Percentiles rank a stretch among this genome's conserved stretches.
phyloP scores from a whole-genome alignment of 371 early-diverging fungal species.

The Syncephalastrum contaminatum region DNA sequence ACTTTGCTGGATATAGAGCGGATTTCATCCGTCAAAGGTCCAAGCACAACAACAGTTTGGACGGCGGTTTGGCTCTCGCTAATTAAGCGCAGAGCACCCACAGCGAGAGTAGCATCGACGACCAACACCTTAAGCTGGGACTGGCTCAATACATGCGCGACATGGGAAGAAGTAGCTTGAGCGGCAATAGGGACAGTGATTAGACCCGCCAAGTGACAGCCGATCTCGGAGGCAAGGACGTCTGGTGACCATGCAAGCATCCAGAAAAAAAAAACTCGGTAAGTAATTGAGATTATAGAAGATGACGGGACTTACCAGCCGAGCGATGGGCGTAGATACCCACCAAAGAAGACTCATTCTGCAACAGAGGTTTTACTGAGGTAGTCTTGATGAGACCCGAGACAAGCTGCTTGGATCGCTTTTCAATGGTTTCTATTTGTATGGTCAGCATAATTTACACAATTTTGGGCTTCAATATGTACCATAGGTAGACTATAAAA shows the following conservation, averaged over 20 bases:
- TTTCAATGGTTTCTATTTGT: conserved; percentile 22
- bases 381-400: conserved; percentile 29
- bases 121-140: conserved; percentile 31
- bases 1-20: background rate
- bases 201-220: conserved; percentile 36
- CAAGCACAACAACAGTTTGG: conserved; percentile 31
- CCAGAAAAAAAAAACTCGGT: conserved; percentile 3
- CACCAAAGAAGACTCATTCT: conserved; percentile 43
- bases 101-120: conserved; percentile 18
- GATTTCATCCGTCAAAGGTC: conserved; percentile 12
- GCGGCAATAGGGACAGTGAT: conserved; percentile 46
- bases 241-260: conserved; percentile 20
- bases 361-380: conserved; percentile 42
- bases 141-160: conserved; percentile 27
- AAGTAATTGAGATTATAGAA: no score
- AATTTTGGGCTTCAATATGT: background rate
- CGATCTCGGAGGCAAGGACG: conserved; percentile 36
- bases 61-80: conserved; percentile 18
- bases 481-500: conserved; percentile 28
- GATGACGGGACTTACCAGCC: conserved; percentile 27
- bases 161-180: conserved; percentile 26
- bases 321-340: conserved; percentile 52
- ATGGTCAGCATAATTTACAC: background rate
- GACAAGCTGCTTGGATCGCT: conserved; percentile 17
- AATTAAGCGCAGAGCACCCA: conserved; percentile 19